These are phyloP conservation scores for Prototheca wickerhamii DNA, from an alignment of 163 green algal genomes.

Conservation along the genomic window DNA sequence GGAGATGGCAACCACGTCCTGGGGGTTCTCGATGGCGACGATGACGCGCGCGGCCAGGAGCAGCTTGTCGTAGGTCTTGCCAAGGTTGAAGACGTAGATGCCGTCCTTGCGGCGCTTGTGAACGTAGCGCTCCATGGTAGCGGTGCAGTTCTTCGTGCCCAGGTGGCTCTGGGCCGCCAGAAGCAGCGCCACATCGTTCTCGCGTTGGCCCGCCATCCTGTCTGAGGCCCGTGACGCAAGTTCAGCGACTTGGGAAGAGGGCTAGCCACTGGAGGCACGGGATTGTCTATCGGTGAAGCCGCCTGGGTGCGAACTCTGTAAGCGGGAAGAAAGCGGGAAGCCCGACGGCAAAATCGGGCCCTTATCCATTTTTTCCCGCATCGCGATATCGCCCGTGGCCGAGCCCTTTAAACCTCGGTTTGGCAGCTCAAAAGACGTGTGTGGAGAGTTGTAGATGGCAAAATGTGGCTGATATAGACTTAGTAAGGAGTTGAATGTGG, in stretches of 20 bases:
- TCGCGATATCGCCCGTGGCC: too few species aligned
- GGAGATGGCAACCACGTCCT: constrained; percentile 81
- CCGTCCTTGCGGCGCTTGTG: constrained; percentile 83
- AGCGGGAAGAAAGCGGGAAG: too few species aligned
- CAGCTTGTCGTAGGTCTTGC: constrained; percentile 98
- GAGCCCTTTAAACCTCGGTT: too few species aligned
- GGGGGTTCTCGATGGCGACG: constrained; percentile 96
- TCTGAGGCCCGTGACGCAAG: background rate
- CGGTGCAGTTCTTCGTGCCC: constrained; percentile 89
- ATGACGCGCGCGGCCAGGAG: constrained; percentile 95
- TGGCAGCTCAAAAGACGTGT: too few species aligned
- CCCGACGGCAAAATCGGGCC: too few species aligned
- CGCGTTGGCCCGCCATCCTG: constrained; percentile 12
- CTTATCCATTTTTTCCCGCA: too few species aligned
- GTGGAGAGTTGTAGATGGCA: too few species aligned
- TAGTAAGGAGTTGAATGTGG: too few species aligned
- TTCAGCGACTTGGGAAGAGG: background rate
- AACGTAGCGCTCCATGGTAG: constrained; percentile 95
- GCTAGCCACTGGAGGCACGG: too few species aligned
- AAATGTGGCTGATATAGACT: too few species aligned
- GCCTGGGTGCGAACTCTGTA: too few species aligned
- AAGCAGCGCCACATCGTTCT: constrained; percentile 91
- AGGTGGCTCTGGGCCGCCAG: constrained; percentile 80
- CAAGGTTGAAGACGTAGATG: constrained; percentile 98
- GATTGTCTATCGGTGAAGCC: too few species aligned